These are phyloP conservation scores for Penicillium rolfsii DNA, from an alignment of 2,329 filamentous ascomycete species.

Conservation along the genomic window DNA sequence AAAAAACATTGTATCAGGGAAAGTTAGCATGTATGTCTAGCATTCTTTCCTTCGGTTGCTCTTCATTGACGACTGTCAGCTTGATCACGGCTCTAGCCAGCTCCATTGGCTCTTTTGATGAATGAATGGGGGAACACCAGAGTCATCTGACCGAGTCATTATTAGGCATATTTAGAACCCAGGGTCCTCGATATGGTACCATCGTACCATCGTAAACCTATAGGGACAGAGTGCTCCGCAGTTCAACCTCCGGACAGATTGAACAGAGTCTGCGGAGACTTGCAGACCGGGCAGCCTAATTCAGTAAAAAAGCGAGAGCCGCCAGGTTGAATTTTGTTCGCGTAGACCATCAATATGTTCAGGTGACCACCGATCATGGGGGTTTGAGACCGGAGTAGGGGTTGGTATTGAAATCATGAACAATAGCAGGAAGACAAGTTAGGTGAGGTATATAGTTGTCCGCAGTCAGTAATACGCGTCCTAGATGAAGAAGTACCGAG, in stretches of 20 bases:
- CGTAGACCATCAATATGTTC: not conserved
- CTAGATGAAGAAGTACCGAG: too few species aligned
- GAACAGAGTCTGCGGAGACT: not conserved
- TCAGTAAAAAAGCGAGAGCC: constrained; percentile 11
- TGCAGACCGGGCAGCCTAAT: constrained; percentile 10
- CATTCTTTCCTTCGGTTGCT: too few species aligned
- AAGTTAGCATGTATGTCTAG: too few species aligned
- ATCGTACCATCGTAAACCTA: not conserved
- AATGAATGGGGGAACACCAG: not conserved
- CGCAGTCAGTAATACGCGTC: too few species aligned
- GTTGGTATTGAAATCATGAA: too few species aligned
- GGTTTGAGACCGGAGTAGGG: not conserved
- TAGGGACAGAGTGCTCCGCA: not conserved
- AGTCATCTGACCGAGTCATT: not conserved
- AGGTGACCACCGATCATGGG: not conserved
- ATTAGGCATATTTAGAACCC: not conserved
- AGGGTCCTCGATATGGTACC: not conserved
- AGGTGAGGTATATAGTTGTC: too few species aligned
- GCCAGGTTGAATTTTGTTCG: not conserved
- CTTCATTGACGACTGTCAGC: not conserved
- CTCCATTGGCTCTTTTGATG: not conserved
- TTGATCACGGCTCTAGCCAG: not conserved
- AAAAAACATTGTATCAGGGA: too few species aligned
- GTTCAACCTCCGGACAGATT: not conserved
- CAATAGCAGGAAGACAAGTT: too few species aligned